These are phyloP conservation scores for Phoma sp. DNA, from an alignment of 2,329 filamentous ascomycete species.

Conservation along the genomic window DNA sequence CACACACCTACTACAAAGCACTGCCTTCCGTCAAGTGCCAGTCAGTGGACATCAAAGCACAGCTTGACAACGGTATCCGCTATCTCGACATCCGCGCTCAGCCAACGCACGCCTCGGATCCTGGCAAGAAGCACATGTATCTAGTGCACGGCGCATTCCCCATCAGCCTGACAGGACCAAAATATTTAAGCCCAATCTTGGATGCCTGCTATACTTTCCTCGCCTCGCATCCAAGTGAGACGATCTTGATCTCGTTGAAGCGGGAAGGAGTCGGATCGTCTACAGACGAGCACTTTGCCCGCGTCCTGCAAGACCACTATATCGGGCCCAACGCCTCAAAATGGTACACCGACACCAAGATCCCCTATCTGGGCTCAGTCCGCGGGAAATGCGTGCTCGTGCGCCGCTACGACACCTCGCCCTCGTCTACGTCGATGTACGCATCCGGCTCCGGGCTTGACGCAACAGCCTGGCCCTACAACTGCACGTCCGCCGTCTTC, in stretches of 20 bases:
- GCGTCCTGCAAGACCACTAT: slow-evolving; percentile 76
- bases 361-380: slow-evolving; percentile 78
- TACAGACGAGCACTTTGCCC: slow-evolving; percentile 78
- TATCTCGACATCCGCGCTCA: slow-evolving; percentile 93
- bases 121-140: slow-evolving; percentile 68
- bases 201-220: slow-evolving; percentile 76
- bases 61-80: slow-evolving; percentile 87
- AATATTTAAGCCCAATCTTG: slow-evolving; percentile 77
- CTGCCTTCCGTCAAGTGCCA: slow-evolving; percentile 94
- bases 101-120: slow-evolving; percentile 62
- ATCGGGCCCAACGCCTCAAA: slow-evolving; percentile 59
- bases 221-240: slow-evolving; percentile 77
- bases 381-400: slow-evolving; percentile 85
- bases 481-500: slow-evolving; percentile 76
- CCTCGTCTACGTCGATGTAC: neutral
- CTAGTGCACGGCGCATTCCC: slow-evolving; percentile 93
- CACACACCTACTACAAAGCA: slow-evolving; percentile 81
- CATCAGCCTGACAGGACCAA: slow-evolving; percentile 79
- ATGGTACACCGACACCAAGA: slow-evolving; percentile 77
- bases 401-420: slow-evolving; percentile 71
- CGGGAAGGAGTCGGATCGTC: slow-evolving; percentile 84
- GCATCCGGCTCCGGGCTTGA: slow-evolving; percentile 60
- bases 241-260: slow-evolving; percentile 85
- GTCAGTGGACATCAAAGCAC: slow-evolving; percentile 74
- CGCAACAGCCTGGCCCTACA: slow-evolving; percentile 79